A percentile compares a stretch with the other conserved stretches of the same genome.
Evolutionary conservation across 1,284 basidiomycete species (phyloP).

Genomic region (Leucoagaricus sp.): DNA sequence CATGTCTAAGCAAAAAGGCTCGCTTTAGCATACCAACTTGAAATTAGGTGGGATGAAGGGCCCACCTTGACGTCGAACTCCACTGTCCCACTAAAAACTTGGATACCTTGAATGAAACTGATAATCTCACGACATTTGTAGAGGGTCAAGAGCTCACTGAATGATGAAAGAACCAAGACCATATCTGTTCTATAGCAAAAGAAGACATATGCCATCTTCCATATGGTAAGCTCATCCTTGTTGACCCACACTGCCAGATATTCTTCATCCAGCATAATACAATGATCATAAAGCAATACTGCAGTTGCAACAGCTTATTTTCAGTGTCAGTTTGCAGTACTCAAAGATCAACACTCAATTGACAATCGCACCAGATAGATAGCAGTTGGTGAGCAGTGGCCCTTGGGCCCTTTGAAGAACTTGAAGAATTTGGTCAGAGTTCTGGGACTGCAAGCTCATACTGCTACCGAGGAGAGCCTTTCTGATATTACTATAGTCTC

Average conservation of each 20-base stretch:
- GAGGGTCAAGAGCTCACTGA: not conserved
- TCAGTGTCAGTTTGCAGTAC: too few species aligned
- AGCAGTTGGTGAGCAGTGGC: too few species aligned
- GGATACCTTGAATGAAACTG: not conserved
- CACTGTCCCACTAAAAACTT: conserved; percentile 3
- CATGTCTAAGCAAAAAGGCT: not conserved
- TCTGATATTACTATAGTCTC: too few species aligned
- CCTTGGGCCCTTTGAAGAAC: too few species aligned
- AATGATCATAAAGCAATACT: conserved; percentile 7
- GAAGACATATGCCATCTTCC: not conserved
- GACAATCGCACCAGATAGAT: too few species aligned
- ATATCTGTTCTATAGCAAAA: conserved; percentile 3
- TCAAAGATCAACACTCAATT: too few species aligned
- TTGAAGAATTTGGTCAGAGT: too few species aligned
- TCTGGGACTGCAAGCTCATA: too few species aligned
- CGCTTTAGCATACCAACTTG: not conserved
- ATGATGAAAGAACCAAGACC: not conserved
- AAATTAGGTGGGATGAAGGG: not conserved
- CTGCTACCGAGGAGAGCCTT: too few species aligned
- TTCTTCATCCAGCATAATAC: conserved; percentile 10
- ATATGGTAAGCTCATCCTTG: not conserved
- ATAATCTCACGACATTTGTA: too few species aligned
- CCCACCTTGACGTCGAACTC: not conserved
- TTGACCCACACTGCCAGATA: conserved; percentile 2
- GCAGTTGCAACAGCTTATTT: conserved; percentile 8